Evolutionary conservation across 179 eudicot species (phyloP), one percentile per base, ranked within the genome.

Genomic region (Carnegiea gigantea): DNA sequence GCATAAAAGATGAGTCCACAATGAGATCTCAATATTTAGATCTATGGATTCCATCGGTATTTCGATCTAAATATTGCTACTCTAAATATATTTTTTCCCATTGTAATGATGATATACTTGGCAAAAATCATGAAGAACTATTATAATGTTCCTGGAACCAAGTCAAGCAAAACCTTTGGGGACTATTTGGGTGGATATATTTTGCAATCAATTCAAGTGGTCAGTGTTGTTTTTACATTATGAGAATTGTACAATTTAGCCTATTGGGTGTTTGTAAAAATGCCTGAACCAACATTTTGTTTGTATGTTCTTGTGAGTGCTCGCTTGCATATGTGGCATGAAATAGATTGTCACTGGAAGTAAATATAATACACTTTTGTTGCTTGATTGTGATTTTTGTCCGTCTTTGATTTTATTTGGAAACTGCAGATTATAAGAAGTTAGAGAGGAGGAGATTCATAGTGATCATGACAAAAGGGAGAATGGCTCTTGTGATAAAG

Each of bases 381-480:
- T 48, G 30, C 36, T 33, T 33, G 36, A 33, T 33, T 33, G 36
- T 33, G 36, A 33, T 33, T 33, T 1, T 33, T 3, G 2, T 28
- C 14, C 38, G 14, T 14, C 10, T 82, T 77, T 81, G 36, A 21
- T 48, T 33, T 82, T 60, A 9, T 28, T 46, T 79, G 51, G 82
- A 24, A 82, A 78, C 60, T 87, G 89, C 92, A 90, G 92, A 84
- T 79, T 83, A 82, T 62, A 72, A 78, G 97, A 89, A 33, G 93
- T 91, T 70, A 91, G 87, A 91, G 87, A 75, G 59, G 88, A 84
- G 30, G 30, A 28, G 30, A 28, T 28, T 28, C 1, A 28, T 28
- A 28, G 30, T 28, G 0, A 28, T 28, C 30, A 28, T 28, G 1
- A 28, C 30, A 28, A 28, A 28, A 28, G 30, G 30, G 30, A 28